Evolutionary conservation across 108 stramenopile genomes (phyloP), one percentile per base, ranked within the genome.

Genomic region (Nitzschia sp.): DNA sequence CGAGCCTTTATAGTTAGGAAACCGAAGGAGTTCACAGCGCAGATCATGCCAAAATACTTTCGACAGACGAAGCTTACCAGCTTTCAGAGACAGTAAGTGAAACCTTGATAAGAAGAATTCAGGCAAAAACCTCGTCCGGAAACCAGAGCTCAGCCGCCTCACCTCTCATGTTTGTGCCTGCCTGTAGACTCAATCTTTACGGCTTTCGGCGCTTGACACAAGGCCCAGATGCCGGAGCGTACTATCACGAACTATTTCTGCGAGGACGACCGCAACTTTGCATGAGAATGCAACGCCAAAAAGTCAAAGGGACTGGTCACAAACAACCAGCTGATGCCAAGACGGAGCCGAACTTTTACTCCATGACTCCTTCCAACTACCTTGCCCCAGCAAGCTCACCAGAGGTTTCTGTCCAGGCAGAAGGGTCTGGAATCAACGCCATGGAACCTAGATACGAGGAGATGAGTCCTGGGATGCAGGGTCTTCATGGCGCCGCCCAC

Each of bases 171-270:
- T 26, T 0, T n/a, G 36, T 63, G 0, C 29, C 42, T 63, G 11
- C 46, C 15, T 46, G 3, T n/a, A 46, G 96, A 68, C 66, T 96
- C 30, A 97, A 97, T 67, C 77, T 97, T 1, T 97, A 96, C 63
- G 97, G 97, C 1, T 97, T 96, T 68, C 82, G 93, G n/a, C 73
- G 94, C 59, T 81, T 96, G 32, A 92, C 91, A 1, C 89, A 91
- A 64, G 95, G 95, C 3, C 58, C 85, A n/a, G 93, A 95, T 72
- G 78, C 88, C 17, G 91, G 91, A 33, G 91, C 77, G 31, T 92
- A 89, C 80, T 89, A 88, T 66, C 94, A 92, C 56, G 89, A 92
- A 62, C 55, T 89, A n/a, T 96, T 96, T 67, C 58, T 96, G 29
- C 46, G 91, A 55, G 93, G 92, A 38, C 59, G 88, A 32, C 89